Base-by-base conservation (phyloP, 1,284 basidiomycete genomes). In the Rhizoctonia solani region DNA sequence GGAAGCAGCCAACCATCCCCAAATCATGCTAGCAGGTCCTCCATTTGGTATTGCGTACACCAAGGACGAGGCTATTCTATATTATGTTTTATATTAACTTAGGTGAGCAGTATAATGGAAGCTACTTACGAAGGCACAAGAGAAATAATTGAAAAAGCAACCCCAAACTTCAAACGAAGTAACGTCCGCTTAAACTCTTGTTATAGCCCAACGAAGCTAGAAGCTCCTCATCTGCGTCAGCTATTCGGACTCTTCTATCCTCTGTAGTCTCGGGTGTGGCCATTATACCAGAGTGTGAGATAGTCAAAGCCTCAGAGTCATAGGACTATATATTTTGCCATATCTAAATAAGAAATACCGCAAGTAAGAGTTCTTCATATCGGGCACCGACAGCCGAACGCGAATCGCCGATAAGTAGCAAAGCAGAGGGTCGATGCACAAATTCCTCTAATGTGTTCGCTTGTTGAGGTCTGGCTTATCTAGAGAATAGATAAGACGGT, bases 21-120 rank as follows among this genome's bases (percentile, higher is more conserved):
- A 93, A 3, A 93, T 87, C 90, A 94, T 91, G 5, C 87, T 83
- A 1, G 85, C 82, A 0, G 88, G 85, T 1, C 90, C 91, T 3
- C 92, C 92, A 76, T 92, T 88, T 0, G 87, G 87, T 27, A 92
- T 78, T 0, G 89, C 83, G 76, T 89, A 91, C 68, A 87, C 78
- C 3, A 92, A 77, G 6, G 90, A 87, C 3, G 88, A 87, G 1
- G 1, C 83, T 84, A 70, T 49, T 67, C 58, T 61, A 4, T 16
- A 23, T 61, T 25, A 39, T 44, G 66, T 2, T 67, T 37, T 19
- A n/a, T n/a, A 30, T 66, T 54, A 71, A 54, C 54, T 68, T 32
- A 68, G n/a, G n/a, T n/a, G n/a, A n/a, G n/a, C n/a, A 70, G 30
- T 3, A 23, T 19, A 13, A 2, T 34, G 27, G 13, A 27, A 16